These are phyloP conservation scores for Russula earlei DNA, from an alignment of 768 basidiomycete species.

Conservation along the genomic window DNA sequence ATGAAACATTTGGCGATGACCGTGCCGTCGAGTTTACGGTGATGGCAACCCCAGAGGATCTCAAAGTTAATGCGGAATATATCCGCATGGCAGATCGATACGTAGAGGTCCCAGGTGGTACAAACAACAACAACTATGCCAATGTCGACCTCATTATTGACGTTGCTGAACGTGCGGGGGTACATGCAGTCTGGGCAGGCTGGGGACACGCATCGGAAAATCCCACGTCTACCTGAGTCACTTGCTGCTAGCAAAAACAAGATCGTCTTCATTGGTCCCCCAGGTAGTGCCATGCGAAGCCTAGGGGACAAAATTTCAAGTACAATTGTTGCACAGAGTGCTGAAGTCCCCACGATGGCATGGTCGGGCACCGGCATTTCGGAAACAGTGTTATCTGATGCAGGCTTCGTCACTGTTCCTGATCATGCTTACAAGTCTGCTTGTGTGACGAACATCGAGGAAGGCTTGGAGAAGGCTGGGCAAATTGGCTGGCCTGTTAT, in stretches of 20 bases:
- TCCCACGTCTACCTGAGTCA: constrained; percentile 88
- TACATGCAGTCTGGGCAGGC: constrained; percentile 99
- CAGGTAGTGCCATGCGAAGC: constrained; percentile 97
- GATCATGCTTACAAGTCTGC: constrained; percentile 83
- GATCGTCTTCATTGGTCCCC: constrained; percentile 98
- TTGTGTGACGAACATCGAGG: constrained; percentile 80
- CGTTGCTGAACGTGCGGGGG: constrained; percentile 92
- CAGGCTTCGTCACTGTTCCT: constrained; percentile 90
- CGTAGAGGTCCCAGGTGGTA: constrained; percentile 95
- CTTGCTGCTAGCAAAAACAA: constrained; percentile 87
- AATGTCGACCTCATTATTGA: constrained; percentile 99
- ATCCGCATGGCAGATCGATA: constrained; percentile 99
- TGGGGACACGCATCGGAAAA: constrained; percentile 99
- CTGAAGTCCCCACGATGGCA: constrained; percentile 94
- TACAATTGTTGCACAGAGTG: constrained; percentile 97
- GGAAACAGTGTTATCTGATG: constrained; percentile 73
- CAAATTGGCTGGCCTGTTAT: constrained; percentile 94
- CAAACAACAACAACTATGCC: constrained; percentile 99
- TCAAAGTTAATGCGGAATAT: constrained; percentile 98
- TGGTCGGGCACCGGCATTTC: constrained; percentile 96
- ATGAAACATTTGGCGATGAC: constrained; percentile 96
- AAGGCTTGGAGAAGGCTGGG: constrained; percentile 76
- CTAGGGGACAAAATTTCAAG: constrained; percentile 99
- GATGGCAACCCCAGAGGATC: constrained; percentile 98
- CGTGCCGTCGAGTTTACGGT: constrained; percentile 97